A percentile compares a stretch with the other conserved stretches of the same genome.
These are phyloP conservation scores for Diaporthe vaccinii DNA, from an alignment of 2,329 filamentous ascomycete genomes.

Conservation along the genomic window DNA sequence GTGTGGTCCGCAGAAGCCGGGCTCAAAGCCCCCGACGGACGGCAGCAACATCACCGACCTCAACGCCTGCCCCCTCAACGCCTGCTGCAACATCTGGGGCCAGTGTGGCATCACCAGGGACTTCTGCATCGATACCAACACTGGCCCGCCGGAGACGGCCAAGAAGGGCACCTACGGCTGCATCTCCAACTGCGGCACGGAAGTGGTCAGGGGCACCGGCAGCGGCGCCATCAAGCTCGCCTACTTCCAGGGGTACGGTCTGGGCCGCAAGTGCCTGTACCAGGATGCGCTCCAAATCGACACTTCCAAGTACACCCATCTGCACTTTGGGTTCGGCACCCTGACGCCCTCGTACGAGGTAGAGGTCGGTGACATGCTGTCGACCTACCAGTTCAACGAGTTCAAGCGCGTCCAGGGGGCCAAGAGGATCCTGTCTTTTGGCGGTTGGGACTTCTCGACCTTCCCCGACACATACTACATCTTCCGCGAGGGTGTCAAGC, in stretches of 20 bases:
- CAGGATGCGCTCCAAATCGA: slow-evolving; percentile 40
- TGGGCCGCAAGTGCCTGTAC: slow-evolving; percentile 48
- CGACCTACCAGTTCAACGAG: slow-evolving; percentile 48
- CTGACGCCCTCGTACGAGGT: slow-evolving; percentile 47
- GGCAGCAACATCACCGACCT: slow-evolving; percentile 42
- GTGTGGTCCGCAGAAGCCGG: slow-evolving; percentile 50
- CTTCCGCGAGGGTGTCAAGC: slow-evolving; percentile 52
- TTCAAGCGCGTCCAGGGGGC: slow-evolving; percentile 49
- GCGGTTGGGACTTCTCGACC: slow-evolving; percentile 60
- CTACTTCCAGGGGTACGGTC: slow-evolving; percentile 53
- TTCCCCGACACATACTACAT: slow-evolving; percentile 52
- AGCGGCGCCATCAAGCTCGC: slow-evolving; percentile 46
- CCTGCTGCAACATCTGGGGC: slow-evolving; percentile 49
- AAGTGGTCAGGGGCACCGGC: slow-evolving; percentile 46
- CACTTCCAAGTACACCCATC: slow-evolving; percentile 44
- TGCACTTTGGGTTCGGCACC: slow-evolving; percentile 51
- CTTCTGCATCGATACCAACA: slow-evolving; percentile 51
- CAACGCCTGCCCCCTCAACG: slow-evolving; percentile 43
- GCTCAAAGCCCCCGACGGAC: slow-evolving; percentile 28
- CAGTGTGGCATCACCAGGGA: slow-evolving; percentile 53
- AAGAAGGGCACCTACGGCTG: slow-evolving; percentile 51
- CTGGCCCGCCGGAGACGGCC: slow-evolving; percentile 54
- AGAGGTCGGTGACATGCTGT: background rate
- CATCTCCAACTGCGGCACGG: slow-evolving; percentile 57
- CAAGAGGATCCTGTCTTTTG: slow-evolving; percentile 59